These are phyloP conservation scores for Spizellomyces punctatus DNA, from an alignment of 192 early-diverging fungal species.

Conservation along the genomic window DNA sequence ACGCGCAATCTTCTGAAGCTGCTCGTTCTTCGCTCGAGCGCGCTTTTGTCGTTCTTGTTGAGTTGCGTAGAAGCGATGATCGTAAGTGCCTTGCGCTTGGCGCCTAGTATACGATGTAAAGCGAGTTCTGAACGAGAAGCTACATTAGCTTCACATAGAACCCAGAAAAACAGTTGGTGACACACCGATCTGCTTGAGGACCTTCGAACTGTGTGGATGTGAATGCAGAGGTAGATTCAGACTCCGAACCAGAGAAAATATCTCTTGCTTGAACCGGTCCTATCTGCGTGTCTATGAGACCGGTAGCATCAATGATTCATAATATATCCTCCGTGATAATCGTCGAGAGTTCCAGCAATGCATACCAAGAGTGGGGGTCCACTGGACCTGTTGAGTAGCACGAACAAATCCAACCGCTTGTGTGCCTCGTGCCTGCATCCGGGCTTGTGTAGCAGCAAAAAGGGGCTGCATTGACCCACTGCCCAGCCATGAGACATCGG, in stretches of 20 bases:
- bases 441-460: conserved; percentile 56
- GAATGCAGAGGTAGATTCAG: conserved; percentile 26
- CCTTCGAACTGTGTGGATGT: too few species aligned
- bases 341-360: not conserved
- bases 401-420: conserved; percentile 24
- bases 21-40: conserved; percentile 24
- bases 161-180: not conserved
- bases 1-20: conserved; percentile 47
- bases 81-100: not conserved
- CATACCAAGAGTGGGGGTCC: conserved; percentile 43
- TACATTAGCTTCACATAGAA: too few species aligned
- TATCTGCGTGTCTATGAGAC: not conserved
- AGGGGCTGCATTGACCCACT: conserved; percentile 63
- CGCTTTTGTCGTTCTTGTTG: conserved; percentile 48
- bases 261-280: conserved; percentile 17
- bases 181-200: too few species aligned
- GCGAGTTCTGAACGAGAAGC: too few species aligned
- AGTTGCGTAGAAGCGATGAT: conserved; percentile 42
- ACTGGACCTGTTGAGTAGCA: conserved; percentile 42
- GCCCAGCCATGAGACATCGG: conserved; percentile 60
- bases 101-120: too few species aligned
- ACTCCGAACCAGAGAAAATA: conserved; percentile 23
- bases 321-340: too few species aligned
- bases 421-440: conserved; percentile 25
- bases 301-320: too few species aligned